Evolutionary conservation across 306 rosid genomes (phyloP), one percentile per base, ranked within the genome.

Genomic region (Rosa persica): DNA sequence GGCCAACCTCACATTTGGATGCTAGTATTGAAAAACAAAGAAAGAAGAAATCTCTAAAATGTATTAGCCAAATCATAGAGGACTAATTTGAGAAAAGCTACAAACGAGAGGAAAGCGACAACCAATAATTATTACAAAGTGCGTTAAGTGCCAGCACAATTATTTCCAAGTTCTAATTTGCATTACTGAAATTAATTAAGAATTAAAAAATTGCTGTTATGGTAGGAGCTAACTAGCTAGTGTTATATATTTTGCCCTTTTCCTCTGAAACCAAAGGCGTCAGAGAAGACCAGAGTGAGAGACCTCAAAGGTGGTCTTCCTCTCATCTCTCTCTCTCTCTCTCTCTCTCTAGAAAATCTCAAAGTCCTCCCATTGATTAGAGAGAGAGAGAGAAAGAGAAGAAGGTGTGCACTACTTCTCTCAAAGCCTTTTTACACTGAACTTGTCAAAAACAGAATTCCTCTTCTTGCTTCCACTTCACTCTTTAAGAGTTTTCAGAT

Each of bases 251-350:
- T 8, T 58, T 12, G 46, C 36, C 74, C 69, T 67, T 11, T 62
- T 39, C n/a, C 76, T 47, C 75, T 44, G 47, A 66, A 61, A 19
- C 55, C 67, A 68, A 12, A 70, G 76, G 70, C 52, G 65, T 15
- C 70, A 48, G 85, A 78, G 89, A 78, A 9, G 88, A 72, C 6
- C 76, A 80, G 85, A 82, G 82, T 67, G 85, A 70, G 69, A 66
- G 78, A 27, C 61, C 82, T 81, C 72, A 81, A 60, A 47, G 64
- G 70, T 69, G 72, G 42, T 74, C 74, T 72, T 54, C 77, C 69
- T 75, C 79, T 67, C 36, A 57, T 38, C 67, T 83, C 54, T 73
- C 81, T 75, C 71, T 75, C 80, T 65, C n/a, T n/a, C n/a, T n/a
- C 76, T 77, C 68, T 5, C 66, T 58, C 78, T 73, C 51, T 38